A percentile compares a stretch with the other conserved stretches of the same genome.
phyloP scores from a whole-genome alignment of 2,329 filamentous ascomycete species.

The Aureobasidium namibiae region DNA sequence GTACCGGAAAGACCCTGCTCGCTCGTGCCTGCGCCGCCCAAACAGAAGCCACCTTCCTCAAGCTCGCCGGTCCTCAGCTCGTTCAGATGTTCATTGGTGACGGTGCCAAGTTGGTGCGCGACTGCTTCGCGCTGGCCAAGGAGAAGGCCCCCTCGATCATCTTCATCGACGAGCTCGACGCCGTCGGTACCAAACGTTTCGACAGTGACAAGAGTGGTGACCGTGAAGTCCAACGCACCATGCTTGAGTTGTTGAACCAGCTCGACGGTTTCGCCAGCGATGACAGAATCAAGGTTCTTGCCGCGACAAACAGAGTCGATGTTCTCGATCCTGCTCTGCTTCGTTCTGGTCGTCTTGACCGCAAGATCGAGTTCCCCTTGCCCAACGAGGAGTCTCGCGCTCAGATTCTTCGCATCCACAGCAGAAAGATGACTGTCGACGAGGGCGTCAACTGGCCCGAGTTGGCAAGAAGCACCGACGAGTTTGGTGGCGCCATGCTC shows the following conservation, averaged over 20 bases:
- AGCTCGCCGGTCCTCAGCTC: conserved; percentile 92
- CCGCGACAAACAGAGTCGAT: conserved; percentile 89
- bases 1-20: conserved; percentile 84
- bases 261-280: conserved; percentile 96
- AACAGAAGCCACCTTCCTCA: conserved; percentile 97
- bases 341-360: conserved; percentile 83
- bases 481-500: conserved; percentile 94
- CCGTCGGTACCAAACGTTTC: conserved; percentile 97
- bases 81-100: conserved; percentile 99
- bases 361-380: conserved; percentile 97
- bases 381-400: conserved; percentile 96
- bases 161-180: conserved; percentile 97
- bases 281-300: conserved; percentile 92
- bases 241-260: conserved; percentile 98
- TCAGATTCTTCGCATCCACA: conserved; percentile 96
- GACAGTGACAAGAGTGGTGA: conserved; percentile 98
- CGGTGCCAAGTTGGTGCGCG: conserved; percentile 91
- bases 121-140: conserved; percentile 95
- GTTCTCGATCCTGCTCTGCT: conserved; percentile 87
- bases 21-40: conserved; percentile 95
- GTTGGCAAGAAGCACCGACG: conserved; percentile 90
- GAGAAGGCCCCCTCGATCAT: conserved; percentile 99
- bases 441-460: conserved; percentile 92
- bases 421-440: conserved; percentile 95
- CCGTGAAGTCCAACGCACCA: conserved; percentile 94